Conservation (phyloP, 768 basidiomycete genomes). For the Coprinopsis marcescibilis region DNA sequence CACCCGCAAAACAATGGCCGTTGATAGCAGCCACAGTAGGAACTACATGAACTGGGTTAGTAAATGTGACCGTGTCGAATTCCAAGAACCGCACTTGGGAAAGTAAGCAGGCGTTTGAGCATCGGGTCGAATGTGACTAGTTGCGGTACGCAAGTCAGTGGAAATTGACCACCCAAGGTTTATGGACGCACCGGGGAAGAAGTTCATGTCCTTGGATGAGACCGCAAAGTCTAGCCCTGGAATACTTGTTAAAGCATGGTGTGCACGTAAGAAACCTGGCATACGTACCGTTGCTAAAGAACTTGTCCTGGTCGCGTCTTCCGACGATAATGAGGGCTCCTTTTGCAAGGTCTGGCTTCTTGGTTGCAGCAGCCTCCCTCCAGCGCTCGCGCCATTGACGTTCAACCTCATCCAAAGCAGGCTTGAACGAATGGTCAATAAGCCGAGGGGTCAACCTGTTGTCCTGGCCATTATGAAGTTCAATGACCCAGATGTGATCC, state of each 20-base stretch:
- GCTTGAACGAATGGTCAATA: constrained; percentile 54
- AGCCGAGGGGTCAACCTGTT: constrained; percentile 58
- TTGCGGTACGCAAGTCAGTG: constrained; percentile 9
- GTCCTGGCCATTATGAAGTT: constrained; percentile 75
- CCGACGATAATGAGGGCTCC: constrained; percentile 79
- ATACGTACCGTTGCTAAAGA: constrained; percentile 74
- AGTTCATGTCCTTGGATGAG: constrained; percentile 46
- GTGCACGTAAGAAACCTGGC: not conserved
- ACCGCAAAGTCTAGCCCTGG: constrained; percentile 61
- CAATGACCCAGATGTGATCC: constrained; percentile 65
- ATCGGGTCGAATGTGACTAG: constrained; percentile 73
- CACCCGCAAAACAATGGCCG: constrained; percentile 84
- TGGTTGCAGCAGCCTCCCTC: constrained; percentile 35
- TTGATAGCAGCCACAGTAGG: constrained; percentile 77
- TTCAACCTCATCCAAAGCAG: constrained; percentile 71
- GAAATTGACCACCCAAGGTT: not conserved
- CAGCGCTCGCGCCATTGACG: constrained; percentile 59
- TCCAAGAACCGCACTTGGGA: constrained; percentile 54
- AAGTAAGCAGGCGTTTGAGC: constrained; percentile 60
- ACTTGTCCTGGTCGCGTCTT: constrained; percentile 71
- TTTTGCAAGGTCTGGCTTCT: constrained; percentile 46
- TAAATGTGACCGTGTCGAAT: not conserved
- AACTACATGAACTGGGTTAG: constrained; percentile 35
- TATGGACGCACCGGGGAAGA: constrained; percentile 50
- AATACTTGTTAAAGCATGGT: not conserved